A percentile compares a stretch with the other conserved stretches of the same genome.
phyloP scores from a whole-genome alignment of 2,329 filamentous ascomycete species.

The Diaporthe longicolla region DNA sequence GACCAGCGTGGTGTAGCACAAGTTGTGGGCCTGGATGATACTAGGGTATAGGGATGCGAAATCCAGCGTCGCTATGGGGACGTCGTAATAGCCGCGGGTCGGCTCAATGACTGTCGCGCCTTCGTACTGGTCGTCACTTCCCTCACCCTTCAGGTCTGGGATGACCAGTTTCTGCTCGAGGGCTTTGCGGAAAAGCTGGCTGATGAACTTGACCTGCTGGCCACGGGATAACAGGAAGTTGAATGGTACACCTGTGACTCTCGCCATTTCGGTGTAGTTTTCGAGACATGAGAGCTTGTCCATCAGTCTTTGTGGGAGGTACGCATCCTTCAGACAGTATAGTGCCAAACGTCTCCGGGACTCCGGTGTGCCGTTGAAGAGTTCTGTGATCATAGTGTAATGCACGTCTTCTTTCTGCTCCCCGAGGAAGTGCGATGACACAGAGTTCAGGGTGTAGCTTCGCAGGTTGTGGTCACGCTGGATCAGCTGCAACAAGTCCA shows the following conservation, averaged over 20 bases:
- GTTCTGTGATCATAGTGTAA: conserved; percentile 98
- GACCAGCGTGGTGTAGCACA: conserved; percentile 95
- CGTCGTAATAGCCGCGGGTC: conserved; percentile 91
- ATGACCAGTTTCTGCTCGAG: conserved; percentile 94
- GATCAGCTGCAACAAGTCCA: conserved; percentile 94
- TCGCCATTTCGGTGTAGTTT: conserved; percentile 99
- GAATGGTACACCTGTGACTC: conserved; percentile 98
- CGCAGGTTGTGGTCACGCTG: conserved; percentile 95
- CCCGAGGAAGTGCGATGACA: conserved; percentile 92
- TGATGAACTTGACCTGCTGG: conserved; percentile 98
- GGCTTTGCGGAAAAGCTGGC: conserved; percentile 95
- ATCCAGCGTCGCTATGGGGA: conserved; percentile 96
- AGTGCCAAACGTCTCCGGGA: conserved; percentile 91
- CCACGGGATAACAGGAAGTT: conserved; percentile 92
- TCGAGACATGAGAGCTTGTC: conserved; percentile 98
- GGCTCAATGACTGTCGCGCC: conserved; percentile 99
- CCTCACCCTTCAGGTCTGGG: conserved; percentile 82
- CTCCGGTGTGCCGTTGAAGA: conserved; percentile 96
- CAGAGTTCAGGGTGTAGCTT: conserved; percentile 97
- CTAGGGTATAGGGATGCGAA: conserved; percentile 98
- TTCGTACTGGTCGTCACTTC: conserved; percentile 90
- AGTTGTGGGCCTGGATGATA: conserved; percentile 98
- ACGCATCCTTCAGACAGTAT: conserved; percentile 98
- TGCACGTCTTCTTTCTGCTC: conserved; percentile 99
- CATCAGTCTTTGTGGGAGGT: conserved; percentile 92